A percentile compares a stretch with the other conserved stretches of the same genome.
phyloP scores from a whole-genome alignment of 31 red algal species.

The Odonthalia washingtoniensis region DNA sequence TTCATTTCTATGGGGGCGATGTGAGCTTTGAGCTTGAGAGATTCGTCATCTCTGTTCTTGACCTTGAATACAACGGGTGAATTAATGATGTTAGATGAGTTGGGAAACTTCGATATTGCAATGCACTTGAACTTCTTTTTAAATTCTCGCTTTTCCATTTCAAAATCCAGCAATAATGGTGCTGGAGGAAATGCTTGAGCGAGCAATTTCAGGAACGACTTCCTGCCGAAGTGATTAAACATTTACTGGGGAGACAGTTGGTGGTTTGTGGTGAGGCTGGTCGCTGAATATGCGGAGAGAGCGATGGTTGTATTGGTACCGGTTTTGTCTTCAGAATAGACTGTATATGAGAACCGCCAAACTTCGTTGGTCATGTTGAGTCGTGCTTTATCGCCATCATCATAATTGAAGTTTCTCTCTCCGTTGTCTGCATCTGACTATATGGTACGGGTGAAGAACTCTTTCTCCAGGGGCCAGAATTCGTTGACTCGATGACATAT shows the following conservation, averaged over 20 bases:
- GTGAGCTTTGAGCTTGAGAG: too few species aligned
- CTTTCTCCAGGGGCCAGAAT: neutral
- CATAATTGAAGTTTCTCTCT: neutral
- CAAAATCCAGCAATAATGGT: neutral
- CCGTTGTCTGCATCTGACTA: neutral
- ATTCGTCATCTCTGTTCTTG: too few species aligned
- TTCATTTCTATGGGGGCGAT: too few species aligned
- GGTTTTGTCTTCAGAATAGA: neutral
- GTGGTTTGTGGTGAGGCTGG: neutral
- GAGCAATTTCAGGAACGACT: neutral
- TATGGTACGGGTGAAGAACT: neutral
- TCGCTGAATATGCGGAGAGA: neutral
- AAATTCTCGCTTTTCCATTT: neutral
- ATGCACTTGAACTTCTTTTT: constrained; percentile 9
- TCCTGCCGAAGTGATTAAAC: neutral
- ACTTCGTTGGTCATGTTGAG: neutral
- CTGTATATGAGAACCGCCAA: neutral
- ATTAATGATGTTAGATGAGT: constrained; percentile 11
- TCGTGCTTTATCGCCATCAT: neutral
- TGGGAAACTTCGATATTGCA: neutral
- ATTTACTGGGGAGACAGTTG: neutral
- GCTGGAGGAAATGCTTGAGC: neutral
- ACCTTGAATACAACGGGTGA: too few species aligned
- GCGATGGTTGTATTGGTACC: too few species aligned
- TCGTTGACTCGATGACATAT: neutral